These are phyloP conservation scores for Panicum virgatum DNA, from an alignment of 202 grass and related monocot genomes.

Conservation along the genomic window DNA sequence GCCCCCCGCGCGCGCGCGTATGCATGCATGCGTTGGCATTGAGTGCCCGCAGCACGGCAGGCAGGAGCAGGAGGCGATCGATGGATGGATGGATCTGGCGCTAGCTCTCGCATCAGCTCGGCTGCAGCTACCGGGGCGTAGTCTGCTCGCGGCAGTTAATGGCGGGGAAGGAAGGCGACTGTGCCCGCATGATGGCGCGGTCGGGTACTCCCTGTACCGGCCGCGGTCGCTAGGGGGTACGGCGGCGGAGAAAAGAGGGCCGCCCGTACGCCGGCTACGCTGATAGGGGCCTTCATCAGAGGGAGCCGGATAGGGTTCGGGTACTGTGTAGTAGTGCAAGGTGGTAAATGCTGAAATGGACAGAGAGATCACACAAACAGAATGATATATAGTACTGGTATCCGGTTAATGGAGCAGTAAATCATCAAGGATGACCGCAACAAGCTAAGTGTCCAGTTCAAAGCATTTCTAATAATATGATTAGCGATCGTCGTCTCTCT, in stretches of 20 bases:
- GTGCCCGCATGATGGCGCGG: conserved; percentile 46
- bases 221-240: conserved; percentile 9
- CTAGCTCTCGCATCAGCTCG: neutral
- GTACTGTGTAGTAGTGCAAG: neutral
- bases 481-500: too few species aligned
- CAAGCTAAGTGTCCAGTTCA: too few species aligned
- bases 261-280: neutral
- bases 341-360: neutral
- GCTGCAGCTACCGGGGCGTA: conserved; percentile 8
- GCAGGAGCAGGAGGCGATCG: conserved; percentile 23
- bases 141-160: conserved; percentile 37
- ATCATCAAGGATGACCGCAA: too few species aligned
- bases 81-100: conserved; percentile 37
- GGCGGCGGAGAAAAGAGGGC: conserved; percentile 7
- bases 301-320: neutral
- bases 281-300: neutral
- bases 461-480: too few species aligned
- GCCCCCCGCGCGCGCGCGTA: neutral
- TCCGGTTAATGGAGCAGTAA: too few species aligned
- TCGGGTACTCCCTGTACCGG: conserved; percentile 32
- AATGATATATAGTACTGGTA: too few species aligned
- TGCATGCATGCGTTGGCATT: conserved; percentile 14
- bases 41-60: neutral
- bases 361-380: too few species aligned
- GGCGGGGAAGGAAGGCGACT: conserved; percentile 32